Percentiles rank a stretch among this genome's conserved stretches.
Conservation (phyloP, 148 eudicot species). For the Arbutus unedo region DNA sequence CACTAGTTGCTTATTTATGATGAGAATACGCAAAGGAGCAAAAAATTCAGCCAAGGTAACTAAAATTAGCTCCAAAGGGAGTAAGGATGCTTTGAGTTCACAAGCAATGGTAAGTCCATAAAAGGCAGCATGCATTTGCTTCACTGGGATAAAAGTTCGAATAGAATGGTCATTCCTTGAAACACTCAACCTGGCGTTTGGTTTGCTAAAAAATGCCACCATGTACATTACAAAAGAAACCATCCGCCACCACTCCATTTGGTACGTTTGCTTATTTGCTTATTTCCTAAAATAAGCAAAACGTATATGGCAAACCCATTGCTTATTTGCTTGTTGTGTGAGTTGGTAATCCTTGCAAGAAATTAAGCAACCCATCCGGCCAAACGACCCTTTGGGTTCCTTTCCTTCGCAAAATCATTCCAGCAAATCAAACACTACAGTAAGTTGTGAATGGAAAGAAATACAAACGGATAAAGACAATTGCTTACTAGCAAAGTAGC, state of each 20-base stretch:
- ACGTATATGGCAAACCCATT: not conserved
- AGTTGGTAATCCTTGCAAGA: not conserved
- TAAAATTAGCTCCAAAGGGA: not conserved
- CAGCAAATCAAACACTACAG: not conserved
- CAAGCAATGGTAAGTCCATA: not conserved
- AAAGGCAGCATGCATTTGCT: not conserved
- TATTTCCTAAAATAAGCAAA: not conserved
- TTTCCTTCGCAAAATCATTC: not conserved
- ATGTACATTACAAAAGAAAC: not conserved
- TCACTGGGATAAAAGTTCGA: not conserved
- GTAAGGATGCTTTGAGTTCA: not conserved
- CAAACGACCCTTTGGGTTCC: not conserved
- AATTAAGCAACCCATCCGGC: not conserved
- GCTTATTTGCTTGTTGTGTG: not conserved
- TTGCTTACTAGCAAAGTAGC: not conserved
- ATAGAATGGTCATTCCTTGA: not conserved
- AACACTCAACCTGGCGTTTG: not conserved
- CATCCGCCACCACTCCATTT: not conserved
- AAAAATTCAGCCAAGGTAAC: not conserved
- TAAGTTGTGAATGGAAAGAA: not conserved
- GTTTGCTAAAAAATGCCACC: not conserved
- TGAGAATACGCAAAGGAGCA: not conserved
- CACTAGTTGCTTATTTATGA: not conserved
- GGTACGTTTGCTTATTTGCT: not conserved
- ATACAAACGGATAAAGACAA: not conserved